phyloP scores from a whole-genome alignment of 2,329 filamentous ascomycete genomes.

The Alternaria arbusti region DNA sequence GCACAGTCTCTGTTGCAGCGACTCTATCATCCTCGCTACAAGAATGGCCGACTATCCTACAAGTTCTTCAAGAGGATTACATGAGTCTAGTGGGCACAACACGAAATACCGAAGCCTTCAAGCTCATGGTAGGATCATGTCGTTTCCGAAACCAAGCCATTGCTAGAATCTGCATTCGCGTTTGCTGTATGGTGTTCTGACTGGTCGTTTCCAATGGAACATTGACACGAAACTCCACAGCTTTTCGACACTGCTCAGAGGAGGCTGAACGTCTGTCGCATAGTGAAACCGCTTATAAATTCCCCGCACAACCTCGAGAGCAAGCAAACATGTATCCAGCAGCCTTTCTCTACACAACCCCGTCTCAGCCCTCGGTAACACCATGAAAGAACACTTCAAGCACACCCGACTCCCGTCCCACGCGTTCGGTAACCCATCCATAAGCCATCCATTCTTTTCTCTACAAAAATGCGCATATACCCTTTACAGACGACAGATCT shows the following conservation, averaged over 20 bases:
- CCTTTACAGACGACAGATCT: background rate
- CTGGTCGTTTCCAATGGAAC: background rate
- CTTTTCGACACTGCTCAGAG: background rate
- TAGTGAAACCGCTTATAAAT: background rate
- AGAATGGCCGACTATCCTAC: background rate
- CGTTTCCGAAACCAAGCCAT: background rate
- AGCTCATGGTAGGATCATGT: background rate
- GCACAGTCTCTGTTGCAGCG: background rate
- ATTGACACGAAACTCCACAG: background rate
- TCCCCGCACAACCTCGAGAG: background rate
- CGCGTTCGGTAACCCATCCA: background rate
- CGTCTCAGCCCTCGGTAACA: background rate
- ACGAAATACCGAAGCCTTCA: background rate
- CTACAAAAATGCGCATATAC: background rate
- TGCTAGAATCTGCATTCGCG: background rate
- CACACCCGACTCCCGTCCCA: background rate
- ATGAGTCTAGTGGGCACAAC: background rate
- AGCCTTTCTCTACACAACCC: background rate
- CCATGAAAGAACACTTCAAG: accelerated
- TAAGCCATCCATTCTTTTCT: background rate
- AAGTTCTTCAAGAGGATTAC: background rate
- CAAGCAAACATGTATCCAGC: background rate
- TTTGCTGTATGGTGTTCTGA: background rate
- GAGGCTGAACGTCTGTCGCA: background rate
- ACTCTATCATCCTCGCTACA: background rate